Evolutionary conservation across 2,329 filamentous ascomycete genomes (phyloP).

Genomic region (Colletotrichum sp.): DNA sequence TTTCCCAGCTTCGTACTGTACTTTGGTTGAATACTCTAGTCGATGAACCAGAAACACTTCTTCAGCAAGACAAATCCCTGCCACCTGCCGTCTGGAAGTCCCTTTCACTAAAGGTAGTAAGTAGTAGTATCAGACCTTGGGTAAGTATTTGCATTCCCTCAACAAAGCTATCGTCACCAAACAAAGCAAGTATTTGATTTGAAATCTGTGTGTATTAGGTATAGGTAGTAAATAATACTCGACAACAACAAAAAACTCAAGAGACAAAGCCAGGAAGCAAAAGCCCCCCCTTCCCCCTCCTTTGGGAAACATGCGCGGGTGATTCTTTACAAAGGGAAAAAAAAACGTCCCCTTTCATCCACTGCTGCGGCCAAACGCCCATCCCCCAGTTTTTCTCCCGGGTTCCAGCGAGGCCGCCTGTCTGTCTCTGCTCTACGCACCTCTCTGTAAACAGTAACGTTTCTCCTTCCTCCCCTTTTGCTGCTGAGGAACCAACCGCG

Average conservation of each 20-base stretch:
- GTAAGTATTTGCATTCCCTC: background rate
- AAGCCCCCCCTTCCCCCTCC: background rate
- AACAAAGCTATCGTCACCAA: background rate
- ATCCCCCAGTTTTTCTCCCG: slow-evolving; percentile 14
- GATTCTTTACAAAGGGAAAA: slow-evolving; percentile 6
- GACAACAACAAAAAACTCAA: background rate
- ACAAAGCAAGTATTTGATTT: background rate
- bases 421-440: background rate
- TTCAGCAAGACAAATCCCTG: background rate
- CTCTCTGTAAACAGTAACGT: background rate
- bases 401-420: slow-evolving; percentile 1
- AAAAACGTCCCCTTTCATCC: slow-evolving; percentile 5
- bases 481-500: too few relatives aligned
- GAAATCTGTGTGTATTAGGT: background rate
- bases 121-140: background rate
- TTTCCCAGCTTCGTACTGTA: background rate
- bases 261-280: background rate
- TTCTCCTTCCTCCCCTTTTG: background rate
- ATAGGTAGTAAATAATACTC: background rate
- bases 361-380: background rate
- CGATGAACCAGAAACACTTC: background rate
- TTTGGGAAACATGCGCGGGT: background rate
- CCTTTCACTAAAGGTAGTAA: background rate
- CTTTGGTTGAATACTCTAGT: background rate
- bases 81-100: background rate